Base-by-base conservation (phyloP, 768 basidiomycete species). In the Dacryopinax primogenitus region DNA sequence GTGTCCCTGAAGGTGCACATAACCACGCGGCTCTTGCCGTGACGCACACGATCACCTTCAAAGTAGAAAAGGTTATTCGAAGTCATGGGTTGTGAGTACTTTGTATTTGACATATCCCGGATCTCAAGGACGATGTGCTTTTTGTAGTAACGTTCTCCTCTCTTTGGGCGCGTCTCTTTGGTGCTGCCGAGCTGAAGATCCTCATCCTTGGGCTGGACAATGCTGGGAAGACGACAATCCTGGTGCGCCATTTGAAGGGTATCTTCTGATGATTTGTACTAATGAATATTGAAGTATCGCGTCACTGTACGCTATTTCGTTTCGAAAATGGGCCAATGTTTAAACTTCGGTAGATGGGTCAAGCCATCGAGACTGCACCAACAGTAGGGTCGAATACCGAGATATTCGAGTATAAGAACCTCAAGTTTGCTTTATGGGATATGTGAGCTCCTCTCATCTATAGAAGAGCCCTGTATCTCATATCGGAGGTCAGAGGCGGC, bases 381-480 rank as follows among this genome's bases (percentile, higher is more conserved):
- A 76, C 75, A 16, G 75, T 76, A 11, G 74, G 75, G 28, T 70
- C 70, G 45, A 75, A 75, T 41, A 69, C 73, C 66, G 73, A 74
- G 70, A 72, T 71, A 34, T 75, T 75, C 71, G 73, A 75, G 51
- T 74, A 75, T 67, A 74, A 75, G 66, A 74, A 74, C 61, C 73
- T 76, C 39, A 69, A 71, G 62, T 73, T 76, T 65, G 73, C 71
- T 1, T 62, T 76, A 21, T 72, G 74, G 51, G 75, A 76, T 66
- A 73, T 76, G 67, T 68, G 33, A 58, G 67, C 35, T 12, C 7
- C 39, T n/a, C 18, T 33, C 4, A 13, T 33, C 32, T 23, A 2
- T 35, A 15, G 18, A 13, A 9, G 15, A 1, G 16, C 21, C 21
- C 18, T 1, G 11, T 6, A 12, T 44, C n/a, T 35, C 26, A 45